Evolutionary conservation across 352 stramenopile genomes (phyloP), one percentile per base, ranked within the genome.

Genomic region (Phytophthora foliorum): DNA sequence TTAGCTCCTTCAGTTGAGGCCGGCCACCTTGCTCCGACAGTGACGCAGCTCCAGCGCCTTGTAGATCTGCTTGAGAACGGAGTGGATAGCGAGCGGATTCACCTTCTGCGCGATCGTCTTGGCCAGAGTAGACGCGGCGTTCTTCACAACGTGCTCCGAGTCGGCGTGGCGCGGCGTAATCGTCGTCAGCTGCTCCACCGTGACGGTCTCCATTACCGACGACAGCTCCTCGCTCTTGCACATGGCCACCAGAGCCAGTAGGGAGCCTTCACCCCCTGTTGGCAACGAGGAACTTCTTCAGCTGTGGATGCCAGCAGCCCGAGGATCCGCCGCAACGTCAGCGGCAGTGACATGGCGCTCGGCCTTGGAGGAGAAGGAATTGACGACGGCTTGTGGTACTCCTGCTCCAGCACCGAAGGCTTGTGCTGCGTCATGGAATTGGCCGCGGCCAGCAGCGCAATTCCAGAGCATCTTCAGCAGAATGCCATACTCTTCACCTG

Each of bases 21-120:
- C 81, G 19, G 80, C 86, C 0, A 90, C 80, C 66, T 98, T 98
- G 52, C 91, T 92, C 63, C 96, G 88, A 92, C 92, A 98, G 49
- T 85, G 67, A 38, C 82, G 82, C 44, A 90, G 61, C 56, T 84
- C 76, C 14, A 93, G 67, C 44, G 75, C 72, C 42, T 67, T 72
- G 64, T 87, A 93, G 42, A 93, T 74, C 58, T 90, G 72, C 57
- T 74, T 72, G 11, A 93, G 74, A 31, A 93, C 59, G 19, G 80
- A 72, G 56, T 77, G 82, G 24, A 84, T 88, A 0, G 85, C 85
- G 6, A 91, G 68, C 31, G 85, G 83, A 51, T 86, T 91, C 13
- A 90, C 74, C 29, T 77, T 63, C 64, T 81, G 42, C 4, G 78
- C 39, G 17, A 93, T 63, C 3, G 66, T 64, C 41, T 72, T 64